phyloP scores from a whole-genome alignment of 495 filamentous ascomycete species.

The Emericellopsis terricola region DNA sequence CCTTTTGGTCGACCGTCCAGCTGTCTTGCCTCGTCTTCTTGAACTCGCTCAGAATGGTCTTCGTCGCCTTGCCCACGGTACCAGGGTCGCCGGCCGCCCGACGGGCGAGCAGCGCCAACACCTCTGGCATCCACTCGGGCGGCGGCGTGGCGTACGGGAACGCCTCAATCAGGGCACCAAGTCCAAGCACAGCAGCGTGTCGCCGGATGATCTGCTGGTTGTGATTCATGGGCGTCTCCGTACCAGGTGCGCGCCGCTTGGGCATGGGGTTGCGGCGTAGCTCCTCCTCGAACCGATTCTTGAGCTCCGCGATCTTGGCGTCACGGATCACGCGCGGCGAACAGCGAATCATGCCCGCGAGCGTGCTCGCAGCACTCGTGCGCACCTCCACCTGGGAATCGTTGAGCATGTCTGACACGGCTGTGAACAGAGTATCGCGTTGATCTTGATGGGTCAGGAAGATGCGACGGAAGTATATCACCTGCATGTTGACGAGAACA shows the following conservation, averaged over 20 bases:
- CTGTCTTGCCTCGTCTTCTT: slow-evolving; percentile 99
- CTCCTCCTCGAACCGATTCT: slow-evolving; percentile 58
- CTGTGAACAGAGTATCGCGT: slow-evolving; percentile 67
- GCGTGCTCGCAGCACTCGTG: slow-evolving; percentile 73
- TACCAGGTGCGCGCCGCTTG: slow-evolving; percentile 43
- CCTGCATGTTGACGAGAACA: slow-evolving; percentile 98
- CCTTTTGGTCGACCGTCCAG: slow-evolving; percentile 96
- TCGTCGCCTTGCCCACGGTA: slow-evolving; percentile 93
- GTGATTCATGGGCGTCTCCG: slow-evolving; percentile 65
- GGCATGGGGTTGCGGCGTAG: slow-evolving; percentile 71
- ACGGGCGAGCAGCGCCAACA: slow-evolving; percentile 69
- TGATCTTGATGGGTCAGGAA: slow-evolving; percentile 73
- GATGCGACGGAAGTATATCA: slow-evolving; percentile 92
- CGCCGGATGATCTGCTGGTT: slow-evolving; percentile 61
- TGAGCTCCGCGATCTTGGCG: slow-evolving; percentile 54
- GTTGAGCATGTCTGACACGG: slow-evolving; percentile 83
- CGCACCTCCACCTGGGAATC: slow-evolving; percentile 90
- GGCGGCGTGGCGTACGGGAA: slow-evolving; percentile 93
- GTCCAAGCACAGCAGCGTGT: slow-evolving; percentile 82
- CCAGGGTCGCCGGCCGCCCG: slow-evolving; percentile 78
- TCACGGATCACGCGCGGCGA: slow-evolving; percentile 70
- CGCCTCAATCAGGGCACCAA: slow-evolving; percentile 85
- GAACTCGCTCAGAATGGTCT: slow-evolving; percentile 87
- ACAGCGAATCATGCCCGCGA: slow-evolving; percentile 97
- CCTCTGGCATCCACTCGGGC: slow-evolving; percentile 84